Percentiles rank a stretch among this genome's conserved stretches.
These are phyloP conservation scores for Aegilops speltoides DNA, from an alignment of 176 grass and related monocot species.

Conservation along the genomic window DNA sequence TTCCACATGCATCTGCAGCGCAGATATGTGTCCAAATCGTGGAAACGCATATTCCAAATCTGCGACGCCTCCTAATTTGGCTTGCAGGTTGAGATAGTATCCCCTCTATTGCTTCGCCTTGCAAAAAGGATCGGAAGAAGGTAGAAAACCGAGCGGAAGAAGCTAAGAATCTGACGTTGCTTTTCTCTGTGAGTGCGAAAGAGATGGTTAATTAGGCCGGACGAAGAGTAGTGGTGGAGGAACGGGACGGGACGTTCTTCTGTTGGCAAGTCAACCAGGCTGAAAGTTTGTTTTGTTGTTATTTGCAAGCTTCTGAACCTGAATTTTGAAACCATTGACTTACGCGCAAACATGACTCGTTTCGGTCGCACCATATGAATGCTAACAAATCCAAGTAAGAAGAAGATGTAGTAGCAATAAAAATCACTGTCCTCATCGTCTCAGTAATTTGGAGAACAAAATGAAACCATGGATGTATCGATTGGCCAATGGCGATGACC, in stretches of 20 bases:
- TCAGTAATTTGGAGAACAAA: no score
- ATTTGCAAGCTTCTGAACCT: neutral
- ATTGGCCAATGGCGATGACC: no score
- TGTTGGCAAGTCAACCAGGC: slow-evolving; percentile 14
- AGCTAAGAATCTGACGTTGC: neutral
- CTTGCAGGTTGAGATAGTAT: neutral
- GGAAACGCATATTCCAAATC: neutral
- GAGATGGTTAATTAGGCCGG: neutral
- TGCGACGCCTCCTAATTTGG: neutral
- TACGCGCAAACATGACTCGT: neutral
- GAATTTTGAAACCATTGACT: neutral
- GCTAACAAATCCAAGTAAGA: neutral
- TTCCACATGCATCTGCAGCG: neutral
- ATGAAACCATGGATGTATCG: no score
- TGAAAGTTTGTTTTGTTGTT: neutral
- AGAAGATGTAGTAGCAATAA: neutral
- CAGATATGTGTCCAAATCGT: neutral
- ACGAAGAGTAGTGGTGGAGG: neutral
- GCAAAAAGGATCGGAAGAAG: neutral
- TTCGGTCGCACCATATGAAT: neutral
- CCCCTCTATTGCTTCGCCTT: neutral
- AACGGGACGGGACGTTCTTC: neutral
- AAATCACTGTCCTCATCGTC: neutral
- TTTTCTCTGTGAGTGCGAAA: neutral
- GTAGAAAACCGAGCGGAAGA: neutral